Evolutionary conservation across 2,329 filamentous ascomycete species (phyloP).

Genomic region (Mycosphaerella sp.): DNA sequence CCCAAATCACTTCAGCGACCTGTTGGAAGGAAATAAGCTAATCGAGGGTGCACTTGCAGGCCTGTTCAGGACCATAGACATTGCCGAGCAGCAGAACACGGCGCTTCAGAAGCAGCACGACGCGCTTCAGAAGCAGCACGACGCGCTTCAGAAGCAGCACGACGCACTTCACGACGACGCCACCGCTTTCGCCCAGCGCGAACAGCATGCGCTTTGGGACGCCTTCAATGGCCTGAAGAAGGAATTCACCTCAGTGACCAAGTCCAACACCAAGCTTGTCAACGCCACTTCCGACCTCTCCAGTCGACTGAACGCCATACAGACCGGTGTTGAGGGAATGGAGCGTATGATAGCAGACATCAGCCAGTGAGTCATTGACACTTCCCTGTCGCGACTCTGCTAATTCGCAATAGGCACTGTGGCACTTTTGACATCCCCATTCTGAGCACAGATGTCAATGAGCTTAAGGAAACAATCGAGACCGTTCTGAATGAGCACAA

Average conservation of each 20-base stretch:
- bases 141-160: background rate
- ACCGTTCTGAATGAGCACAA: too few relatives aligned
- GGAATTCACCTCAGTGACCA: background rate
- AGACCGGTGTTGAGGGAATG: background rate
- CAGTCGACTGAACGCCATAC: background rate
- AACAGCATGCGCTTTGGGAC: background rate
- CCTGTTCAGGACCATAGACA: too few relatives aligned
- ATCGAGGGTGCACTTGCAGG: background rate
- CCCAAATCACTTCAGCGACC: background rate
- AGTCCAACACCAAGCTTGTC: background rate
- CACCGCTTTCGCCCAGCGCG: background rate
- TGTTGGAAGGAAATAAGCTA: background rate
- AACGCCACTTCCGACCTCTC: background rate
- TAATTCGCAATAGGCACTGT: too few relatives aligned
- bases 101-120: background rate
- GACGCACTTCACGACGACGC: background rate
- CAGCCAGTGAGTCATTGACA: constrained; percentile 1
- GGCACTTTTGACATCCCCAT: too few relatives aligned
- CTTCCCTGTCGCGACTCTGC: too few relatives aligned
- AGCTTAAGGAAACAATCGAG: background rate
- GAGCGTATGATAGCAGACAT: background rate
- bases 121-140: background rate
- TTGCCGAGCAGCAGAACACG: background rate
- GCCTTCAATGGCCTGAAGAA: background rate
- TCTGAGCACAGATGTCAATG: too few relatives aligned